These are phyloP conservation scores for Melanopsichium pennsylvanicum DNA, from an alignment of 1,284 basidiomycete genomes.

Conservation along the genomic window DNA sequence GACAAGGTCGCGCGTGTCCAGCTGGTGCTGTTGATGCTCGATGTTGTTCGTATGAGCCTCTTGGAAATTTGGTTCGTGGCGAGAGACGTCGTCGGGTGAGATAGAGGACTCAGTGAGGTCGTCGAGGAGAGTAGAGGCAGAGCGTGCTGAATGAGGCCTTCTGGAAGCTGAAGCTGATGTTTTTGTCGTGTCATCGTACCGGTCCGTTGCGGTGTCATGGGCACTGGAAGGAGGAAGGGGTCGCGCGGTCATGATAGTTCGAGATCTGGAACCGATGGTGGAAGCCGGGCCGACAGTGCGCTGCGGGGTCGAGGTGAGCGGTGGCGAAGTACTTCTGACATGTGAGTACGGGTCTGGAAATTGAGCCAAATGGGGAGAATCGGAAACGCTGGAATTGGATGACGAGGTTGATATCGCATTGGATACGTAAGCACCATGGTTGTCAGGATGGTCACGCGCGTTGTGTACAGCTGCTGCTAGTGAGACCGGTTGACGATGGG, in stretches of 20 bases:
- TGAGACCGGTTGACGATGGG: conserved; percentile 14
- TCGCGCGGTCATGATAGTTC: conserved; percentile 41
- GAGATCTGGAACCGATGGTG: conserved; percentile 34
- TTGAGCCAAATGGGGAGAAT: conserved; percentile 17
- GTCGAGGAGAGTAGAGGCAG: conserved; percentile 36
- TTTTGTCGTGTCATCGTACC: conserved; percentile 34
- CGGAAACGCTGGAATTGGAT: conserved; percentile 27
- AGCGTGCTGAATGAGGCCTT: conserved; percentile 21
- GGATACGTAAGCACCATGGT: not conserved
- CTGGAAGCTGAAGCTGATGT: conserved; percentile 21
- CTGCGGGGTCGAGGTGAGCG: conserved; percentile 45
- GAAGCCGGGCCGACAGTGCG: conserved; percentile 28
- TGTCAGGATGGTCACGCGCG: not conserved
- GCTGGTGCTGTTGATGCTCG: not conserved
- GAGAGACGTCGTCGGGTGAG: conserved; percentile 19
- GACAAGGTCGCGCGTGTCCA: conserved; percentile 27
- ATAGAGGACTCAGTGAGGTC: conserved; percentile 45
- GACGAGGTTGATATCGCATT: conserved; percentile 24
- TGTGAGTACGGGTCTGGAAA: conserved; percentile 38
- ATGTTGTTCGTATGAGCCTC: not conserved
- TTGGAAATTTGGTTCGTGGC: conserved; percentile 1
- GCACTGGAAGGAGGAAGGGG: conserved; percentile 15
- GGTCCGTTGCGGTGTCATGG: conserved; percentile 8
- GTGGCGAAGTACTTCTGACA: conserved; percentile 31
- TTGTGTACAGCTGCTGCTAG: conserved; percentile 32